phyloP scores from a whole-genome alignment of 2,329 filamentous ascomycete species.

The Talaromyces marneffei region DNA sequence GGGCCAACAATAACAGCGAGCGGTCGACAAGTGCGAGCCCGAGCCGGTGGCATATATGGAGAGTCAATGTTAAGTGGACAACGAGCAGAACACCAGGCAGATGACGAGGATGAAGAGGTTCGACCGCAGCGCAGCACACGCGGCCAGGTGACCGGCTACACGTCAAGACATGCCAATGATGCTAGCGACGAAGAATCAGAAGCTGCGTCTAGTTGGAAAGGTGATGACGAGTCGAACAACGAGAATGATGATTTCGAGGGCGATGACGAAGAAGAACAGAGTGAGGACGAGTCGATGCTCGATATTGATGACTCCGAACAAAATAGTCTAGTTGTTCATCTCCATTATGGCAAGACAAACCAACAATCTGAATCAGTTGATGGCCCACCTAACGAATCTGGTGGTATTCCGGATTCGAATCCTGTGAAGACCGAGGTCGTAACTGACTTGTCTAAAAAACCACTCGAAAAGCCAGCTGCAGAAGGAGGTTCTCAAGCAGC shows the following conservation, averaged over 20 bases:
- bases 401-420: neutral
- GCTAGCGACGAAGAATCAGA: constrained; percentile 65
- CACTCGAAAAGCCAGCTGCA: neutral
- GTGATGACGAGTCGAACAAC: constrained; percentile 66
- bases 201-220: constrained; percentile 54
- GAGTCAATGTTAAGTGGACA: constrained; percentile 53
- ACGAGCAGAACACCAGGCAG: constrained; percentile 35
- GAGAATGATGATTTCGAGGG: constrained; percentile 61
- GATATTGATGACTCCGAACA: constrained; percentile 44
- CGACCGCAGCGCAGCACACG: constrained; percentile 35
- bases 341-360: constrained; percentile 43
- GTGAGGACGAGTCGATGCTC: constrained; percentile 42
- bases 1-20: constrained; percentile 70
- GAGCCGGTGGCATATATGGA: constrained; percentile 51
- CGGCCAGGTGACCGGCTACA: constrained; percentile 33
- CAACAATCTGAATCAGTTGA: constrained; percentile 17
- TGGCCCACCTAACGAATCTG: neutral
- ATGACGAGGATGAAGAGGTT: constrained; percentile 38
- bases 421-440: constrained; percentile 1
- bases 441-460: neutral
- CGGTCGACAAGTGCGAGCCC: constrained; percentile 67
- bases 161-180: constrained; percentile 56
- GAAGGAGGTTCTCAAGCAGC: neutral
- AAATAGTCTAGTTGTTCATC: constrained; percentile 67
- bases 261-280: constrained; percentile 23